Conservation (phyloP, 441 rosid genomes). For the Bocquillonia castaneifolia region DNA sequence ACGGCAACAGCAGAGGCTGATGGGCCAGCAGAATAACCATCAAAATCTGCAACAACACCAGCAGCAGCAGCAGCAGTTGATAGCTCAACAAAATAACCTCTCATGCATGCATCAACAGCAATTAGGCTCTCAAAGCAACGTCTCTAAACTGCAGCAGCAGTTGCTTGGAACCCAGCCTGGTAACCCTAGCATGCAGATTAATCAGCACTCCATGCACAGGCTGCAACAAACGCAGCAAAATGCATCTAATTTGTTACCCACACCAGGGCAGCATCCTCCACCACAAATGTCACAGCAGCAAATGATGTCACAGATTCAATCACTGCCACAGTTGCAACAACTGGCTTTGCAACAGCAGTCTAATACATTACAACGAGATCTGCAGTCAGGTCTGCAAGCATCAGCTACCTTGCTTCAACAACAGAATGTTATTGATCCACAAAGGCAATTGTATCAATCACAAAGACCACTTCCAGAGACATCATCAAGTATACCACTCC, state of each 20-base stretch:
- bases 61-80: slow-evolving; percentile 60
- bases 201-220: slow-evolving; percentile 65
- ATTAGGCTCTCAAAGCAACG: slow-evolving; percentile 62
- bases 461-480: slow-evolving; percentile 68
- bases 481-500: slow-evolving; percentile 61
- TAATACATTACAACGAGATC: slow-evolving; percentile 57
- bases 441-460: slow-evolving; percentile 78
- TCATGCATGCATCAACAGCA: slow-evolving; percentile 66
- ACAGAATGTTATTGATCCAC: slow-evolving; percentile 74
- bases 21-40: slow-evolving; percentile 65
- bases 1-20: slow-evolving; percentile 68
- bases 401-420: slow-evolving; percentile 76
- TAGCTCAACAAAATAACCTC: slow-evolving; percentile 66
- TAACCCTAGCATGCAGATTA: slow-evolving; percentile 63
- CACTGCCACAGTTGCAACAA: slow-evolving; percentile 58
- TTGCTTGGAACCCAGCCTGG: slow-evolving; percentile 65
- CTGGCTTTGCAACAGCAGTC: slow-evolving; percentile 55
- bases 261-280: slow-evolving; percentile 66
- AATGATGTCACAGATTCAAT: slow-evolving; percentile 49
- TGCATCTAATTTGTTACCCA: slow-evolving; percentile 45
- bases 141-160: slow-evolving; percentile 68
- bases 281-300: slow-evolving; percentile 47
- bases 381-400: slow-evolving; percentile 74
- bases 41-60: slow-evolving; percentile 57
- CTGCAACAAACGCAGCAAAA: slow-evolving; percentile 55